phyloP scores from a whole-genome alignment of 2,329 filamentous ascomycete species.

The Didymella glomerata region DNA sequence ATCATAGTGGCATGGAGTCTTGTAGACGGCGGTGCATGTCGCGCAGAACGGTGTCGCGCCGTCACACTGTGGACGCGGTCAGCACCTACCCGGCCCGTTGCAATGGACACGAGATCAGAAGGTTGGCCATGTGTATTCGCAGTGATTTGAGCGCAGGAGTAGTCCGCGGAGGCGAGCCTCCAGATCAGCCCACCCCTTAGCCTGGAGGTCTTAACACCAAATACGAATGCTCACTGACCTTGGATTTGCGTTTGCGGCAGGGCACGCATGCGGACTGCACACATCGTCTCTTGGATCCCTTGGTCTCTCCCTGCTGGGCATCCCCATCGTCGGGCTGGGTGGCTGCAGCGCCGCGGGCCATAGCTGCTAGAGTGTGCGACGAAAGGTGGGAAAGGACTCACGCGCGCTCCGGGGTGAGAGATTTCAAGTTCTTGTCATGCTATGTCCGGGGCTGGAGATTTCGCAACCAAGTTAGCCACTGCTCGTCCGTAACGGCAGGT shows the following conservation, averaged over 20 bases:
- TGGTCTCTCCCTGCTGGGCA: conserved; percentile 34
- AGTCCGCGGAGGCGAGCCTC: conserved; percentile 34
- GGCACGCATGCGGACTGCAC: conserved; percentile 57
- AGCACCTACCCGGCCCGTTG: conserved; percentile 20
- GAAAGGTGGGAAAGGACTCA: conserved; percentile 19
- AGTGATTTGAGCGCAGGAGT: conserved; percentile 2
- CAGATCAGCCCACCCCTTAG: conserved; percentile 21
- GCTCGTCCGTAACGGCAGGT: conserved; percentile 7
- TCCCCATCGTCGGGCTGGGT: conserved; percentile 35
- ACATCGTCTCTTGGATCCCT: conserved; percentile 46
- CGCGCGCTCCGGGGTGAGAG: conserved; percentile 29
- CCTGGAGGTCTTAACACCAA: not conserved
- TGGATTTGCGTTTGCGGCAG: conserved; percentile 61
- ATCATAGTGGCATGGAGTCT: conserved; percentile 61
- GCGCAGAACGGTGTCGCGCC: conserved; percentile 59
- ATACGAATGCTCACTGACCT: conserved; percentile 46
- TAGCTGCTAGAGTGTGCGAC: conserved; percentile 28
- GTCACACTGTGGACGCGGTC: conserved; percentile 56
- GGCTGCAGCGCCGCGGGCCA: conserved; percentile 41
- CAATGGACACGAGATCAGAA: conserved; percentile 1
- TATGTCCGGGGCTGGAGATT: conserved; percentile 13
- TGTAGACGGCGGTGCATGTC: conserved; percentile 61
- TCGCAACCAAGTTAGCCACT: conserved; percentile 16
- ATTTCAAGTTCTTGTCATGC: conserved; percentile 29
- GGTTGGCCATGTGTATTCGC: conserved; percentile 4